These are phyloP conservation scores for Fusarium proliferatum DNA, from an alignment of 2,329 filamentous ascomycete species.

Conservation along the genomic window DNA sequence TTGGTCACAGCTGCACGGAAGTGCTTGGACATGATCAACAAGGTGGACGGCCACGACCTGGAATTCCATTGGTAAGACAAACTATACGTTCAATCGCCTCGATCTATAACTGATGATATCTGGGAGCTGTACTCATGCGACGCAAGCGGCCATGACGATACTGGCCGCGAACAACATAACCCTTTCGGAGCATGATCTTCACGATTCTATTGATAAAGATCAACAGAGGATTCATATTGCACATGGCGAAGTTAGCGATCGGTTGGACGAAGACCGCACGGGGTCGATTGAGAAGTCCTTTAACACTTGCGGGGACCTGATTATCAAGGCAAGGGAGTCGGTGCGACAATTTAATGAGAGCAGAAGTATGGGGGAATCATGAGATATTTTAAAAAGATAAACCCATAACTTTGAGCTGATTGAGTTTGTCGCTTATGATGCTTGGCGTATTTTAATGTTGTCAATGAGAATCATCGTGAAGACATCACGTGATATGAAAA, in stretches of 20 bases:
- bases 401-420: too few species aligned
- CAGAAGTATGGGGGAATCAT: accelerated
- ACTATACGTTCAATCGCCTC: accelerated
- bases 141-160: not conserved
- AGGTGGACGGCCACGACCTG: accelerated
- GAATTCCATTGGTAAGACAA: not conserved
- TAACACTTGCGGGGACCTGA: accelerated
- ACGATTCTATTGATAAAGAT: not conserved
- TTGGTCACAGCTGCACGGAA: not conserved
- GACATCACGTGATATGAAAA: slow-evolving; percentile 11
- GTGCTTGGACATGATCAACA: not conserved
- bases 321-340: not conserved
- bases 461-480: accelerated
- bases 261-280: accelerated
- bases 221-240: not conserved
- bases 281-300: accelerated
- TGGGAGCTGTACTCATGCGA: accelerated
- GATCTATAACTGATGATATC: accelerated
- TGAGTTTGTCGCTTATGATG: not conserved
- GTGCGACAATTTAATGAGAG: not conserved
- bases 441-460: accelerated
- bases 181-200: accelerated
- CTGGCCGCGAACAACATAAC: not conserved
- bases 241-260: not conserved
- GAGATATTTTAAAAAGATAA: too few species aligned